Base-by-base conservation (phyloP, 768 basidiomycete genomes). In the Psilocybe cyanescens region DNA sequence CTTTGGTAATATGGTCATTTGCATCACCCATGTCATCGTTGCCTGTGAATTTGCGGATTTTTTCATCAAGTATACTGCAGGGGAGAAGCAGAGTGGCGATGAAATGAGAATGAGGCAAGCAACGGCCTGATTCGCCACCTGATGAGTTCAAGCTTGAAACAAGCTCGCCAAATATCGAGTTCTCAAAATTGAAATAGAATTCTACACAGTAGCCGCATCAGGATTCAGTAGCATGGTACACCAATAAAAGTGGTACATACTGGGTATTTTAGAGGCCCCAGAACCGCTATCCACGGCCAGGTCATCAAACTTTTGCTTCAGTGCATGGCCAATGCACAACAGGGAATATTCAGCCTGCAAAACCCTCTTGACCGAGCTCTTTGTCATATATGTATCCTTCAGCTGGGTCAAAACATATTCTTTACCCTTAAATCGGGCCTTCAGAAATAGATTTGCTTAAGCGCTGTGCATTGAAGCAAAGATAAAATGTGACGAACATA, bases 41-140 rank as follows among this genome's bases (percentile, higher is more conserved):
- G 11, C 73, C 72, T 11, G 73, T 74, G 45, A 70, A 74, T 60
- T 73, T 74, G 33, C 55, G 61, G 31, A 74, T 41, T 14, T 33
- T 44, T 28, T 19, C 60, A 61, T 73, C 65, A 49, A 66, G 7
- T 5, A 17, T 3, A 2, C 70, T 65, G 59, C 71, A 71, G 19
- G 70, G 71, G 14, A 74, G 65, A 1, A 74, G 55, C 2, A 57
- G 72, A 6, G 70, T 71, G 9, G 72, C 72, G 11, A 74, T 48
- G 45, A 74, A 74, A 29, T 61, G 37, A 6, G 5, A n/a, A 51
- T 64, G 59, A 49, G 66, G 63, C 12, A 73, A 37, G 29, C 12
- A 51, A 16, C 37, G 56, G 49, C 58, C 49, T 24, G 24, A 24
- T 24, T 24, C 2, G 24, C 24, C 24, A 24, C 24, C 24, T 9